These are phyloP conservation scores for Groenewaldozyma tartarivorans DNA, from an alignment of 805 yeast species.

Conservation along the genomic window DNA sequence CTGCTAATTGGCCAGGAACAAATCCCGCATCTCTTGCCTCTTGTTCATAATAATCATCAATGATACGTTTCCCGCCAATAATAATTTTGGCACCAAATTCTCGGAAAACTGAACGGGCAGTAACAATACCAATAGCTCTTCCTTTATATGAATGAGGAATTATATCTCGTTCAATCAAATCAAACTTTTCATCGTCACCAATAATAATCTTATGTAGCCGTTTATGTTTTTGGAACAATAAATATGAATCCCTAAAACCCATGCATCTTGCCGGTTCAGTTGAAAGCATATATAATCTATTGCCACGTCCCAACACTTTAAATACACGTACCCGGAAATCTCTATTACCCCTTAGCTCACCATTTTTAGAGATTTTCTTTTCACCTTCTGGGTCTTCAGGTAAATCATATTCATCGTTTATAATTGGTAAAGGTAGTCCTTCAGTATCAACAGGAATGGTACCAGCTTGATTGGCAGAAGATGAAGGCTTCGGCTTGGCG, in stretches of 20 bases:
- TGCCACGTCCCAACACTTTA: conserved; percentile 47
- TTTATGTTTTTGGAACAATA: conserved; percentile 79
- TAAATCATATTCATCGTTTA: conserved; percentile 68
- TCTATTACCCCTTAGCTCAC: conserved; percentile 63
- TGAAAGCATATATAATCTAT: conserved; percentile 73
- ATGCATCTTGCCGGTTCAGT: conserved; percentile 95
- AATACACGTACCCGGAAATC: conserved; percentile 49
- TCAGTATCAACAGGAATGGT: conserved; percentile 48
- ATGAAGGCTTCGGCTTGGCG: too few relatives aligned
- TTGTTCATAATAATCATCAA: conserved; percentile 83
- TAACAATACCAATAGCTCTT: conserved; percentile 77
- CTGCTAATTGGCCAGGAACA: conserved; percentile 62
- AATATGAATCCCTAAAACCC: conserved; percentile 86
- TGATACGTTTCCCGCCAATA: conserved; percentile 66
- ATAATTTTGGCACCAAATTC: conserved; percentile 88
- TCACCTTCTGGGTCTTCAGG: conserved; percentile 76
- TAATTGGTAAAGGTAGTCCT: conserved; percentile 55
- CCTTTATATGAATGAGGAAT: conserved; percentile 89
- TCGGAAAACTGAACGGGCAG: conserved; percentile 80
- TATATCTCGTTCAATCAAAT: conserved; percentile 67
- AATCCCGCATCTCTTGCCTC: conserved; percentile 45
- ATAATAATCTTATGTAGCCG: conserved; percentile 64
- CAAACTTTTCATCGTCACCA: conserved; percentile 69
- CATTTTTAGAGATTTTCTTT: conserved; percentile 56
- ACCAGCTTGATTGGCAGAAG: too few relatives aligned